Base-by-base conservation (phyloP, 192 early-diverging fungal species). In the Funneliformis geosporum region DNA sequence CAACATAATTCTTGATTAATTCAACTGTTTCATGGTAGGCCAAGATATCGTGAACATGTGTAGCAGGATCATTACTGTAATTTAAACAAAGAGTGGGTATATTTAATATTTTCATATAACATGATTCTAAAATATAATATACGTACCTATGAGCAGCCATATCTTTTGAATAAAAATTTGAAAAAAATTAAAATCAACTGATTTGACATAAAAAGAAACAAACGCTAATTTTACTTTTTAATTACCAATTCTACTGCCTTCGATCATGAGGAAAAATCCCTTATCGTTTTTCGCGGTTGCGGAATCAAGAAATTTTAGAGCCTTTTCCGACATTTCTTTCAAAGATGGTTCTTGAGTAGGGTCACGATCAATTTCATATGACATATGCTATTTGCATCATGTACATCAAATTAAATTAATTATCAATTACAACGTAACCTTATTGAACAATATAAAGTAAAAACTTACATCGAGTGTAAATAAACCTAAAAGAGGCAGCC, bases 241-340 rank as follows among this genome's bases (percentile, higher is more conserved):
- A 33, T 77, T 70, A 81, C 80, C 89, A 78, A 99, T 99, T 61
- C 96, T 86, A 76, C 93, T 94, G 43, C 98, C 95, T 87, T 99
- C 98, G 78, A 99, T 93, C 95, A 99, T 95, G 82, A 99, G 85
- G 82, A 98, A 96, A 85, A 98, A 99, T 5, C 98, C 96, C 0
- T 86, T 79, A 66, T 89, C 87, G 28, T 84, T 82, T 73, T 85
- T 80, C 61, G 80, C 80, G 0, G 86, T 86, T 4, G 90, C 86
- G 3, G 84, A 33, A 25, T 85, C 83, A n/a, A 99, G 87, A 9
- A 97, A 84, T 7, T 85, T 81, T 23, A 99, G 79, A n/a, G 96
- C 96, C 82, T 93, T 94, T 18, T 83, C 66, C 7, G 96, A 83
- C 96, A 98, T 98, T 76, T 96, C 92, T 38, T 82, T 85, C 77